phyloP scores from a whole-genome alignment of 805 yeast species.

The Wickerhamiella kurtzmanii region DNA sequence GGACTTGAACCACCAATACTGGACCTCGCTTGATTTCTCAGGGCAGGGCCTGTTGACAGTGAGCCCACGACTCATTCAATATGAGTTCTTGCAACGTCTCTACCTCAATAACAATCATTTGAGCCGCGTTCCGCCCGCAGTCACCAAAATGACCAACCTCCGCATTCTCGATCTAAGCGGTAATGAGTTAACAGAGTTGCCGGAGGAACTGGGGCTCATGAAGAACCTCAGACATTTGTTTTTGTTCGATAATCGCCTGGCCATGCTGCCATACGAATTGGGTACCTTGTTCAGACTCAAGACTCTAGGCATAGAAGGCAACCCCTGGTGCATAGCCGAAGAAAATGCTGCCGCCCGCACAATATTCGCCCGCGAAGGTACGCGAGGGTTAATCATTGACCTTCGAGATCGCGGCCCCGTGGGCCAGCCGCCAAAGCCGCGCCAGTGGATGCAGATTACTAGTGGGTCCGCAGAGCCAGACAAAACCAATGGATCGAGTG shows the following conservation, averaged over 20 bases:
- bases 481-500: background rate
- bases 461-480: conserved; percentile 4
- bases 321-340: conserved; percentile 52
- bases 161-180: conserved; percentile 76
- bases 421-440: conserved; percentile 49
- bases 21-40: conserved; percentile 88
- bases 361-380: conserved; percentile 66
- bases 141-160: conserved; percentile 55
- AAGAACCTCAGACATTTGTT: conserved; percentile 69
- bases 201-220: conserved; percentile 72
- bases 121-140: conserved; percentile 48
- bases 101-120: conserved; percentile 80
- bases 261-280: conserved; percentile 65
- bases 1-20: conserved; percentile 50
- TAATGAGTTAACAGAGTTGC: conserved; percentile 58
- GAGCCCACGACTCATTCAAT: conserved; percentile 63
- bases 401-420: conserved; percentile 74
- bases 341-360: conserved; percentile 31
- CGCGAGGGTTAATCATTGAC: conserved; percentile 65
- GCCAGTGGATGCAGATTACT: conserved; percentile 63
- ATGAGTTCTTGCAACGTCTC: conserved; percentile 71
- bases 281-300: conserved; percentile 75
- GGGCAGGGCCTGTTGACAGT: conserved; percentile 71
- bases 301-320: conserved; percentile 87
- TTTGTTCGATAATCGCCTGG: conserved; percentile 73